Conservation (phyloP, 2,329 filamentous ascomycete species). For the Beauveria rudraprayagi region DNA sequence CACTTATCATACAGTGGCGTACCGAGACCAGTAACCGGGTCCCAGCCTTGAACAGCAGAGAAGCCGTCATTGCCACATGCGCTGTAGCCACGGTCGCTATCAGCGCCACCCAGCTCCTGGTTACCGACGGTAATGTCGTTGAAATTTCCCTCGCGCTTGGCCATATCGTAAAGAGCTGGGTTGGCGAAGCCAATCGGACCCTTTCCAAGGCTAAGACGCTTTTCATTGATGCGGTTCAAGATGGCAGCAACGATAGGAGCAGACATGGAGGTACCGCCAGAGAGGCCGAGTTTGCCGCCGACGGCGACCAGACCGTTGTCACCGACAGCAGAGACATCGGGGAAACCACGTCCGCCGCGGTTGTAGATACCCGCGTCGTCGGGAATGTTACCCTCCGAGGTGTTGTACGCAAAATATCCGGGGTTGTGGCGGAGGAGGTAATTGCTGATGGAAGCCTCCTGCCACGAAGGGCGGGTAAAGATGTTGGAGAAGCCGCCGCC, state of each 20-base stretch:
- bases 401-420: constrained; percentile 21
- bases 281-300: constrained; percentile 33
- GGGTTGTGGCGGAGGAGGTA: constrained; percentile 26
- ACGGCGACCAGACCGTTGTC: constrained; percentile 36
- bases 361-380: constrained; percentile 38
- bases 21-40: constrained; percentile 21
- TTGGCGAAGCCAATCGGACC: constrained; percentile 30
- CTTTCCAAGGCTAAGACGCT: constrained; percentile 25
- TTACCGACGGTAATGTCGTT: constrained; percentile 20
- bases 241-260: constrained; percentile 16
- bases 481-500: constrained; percentile 42
- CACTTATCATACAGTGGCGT: constrained; percentile 9
- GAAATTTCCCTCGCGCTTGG: constrained; percentile 11
- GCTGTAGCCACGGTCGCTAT: constrained; percentile 1
- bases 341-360: constrained; percentile 28
- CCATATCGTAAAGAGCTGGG: constrained; percentile 18
- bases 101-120: constrained; percentile 12
- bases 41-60: constrained; percentile 19
- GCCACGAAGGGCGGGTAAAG: constrained; percentile 38
- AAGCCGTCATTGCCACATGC: constrained; percentile 21
- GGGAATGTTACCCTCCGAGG: constrained; percentile 23
- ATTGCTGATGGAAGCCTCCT: constrained; percentile 28
- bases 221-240: constrained; percentile 25
- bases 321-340: constrained; percentile 37
- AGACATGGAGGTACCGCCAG: constrained; percentile 38